Conservation (phyloP, 148 eudicot genomes). For the Camellia granthamiana region DNA sequence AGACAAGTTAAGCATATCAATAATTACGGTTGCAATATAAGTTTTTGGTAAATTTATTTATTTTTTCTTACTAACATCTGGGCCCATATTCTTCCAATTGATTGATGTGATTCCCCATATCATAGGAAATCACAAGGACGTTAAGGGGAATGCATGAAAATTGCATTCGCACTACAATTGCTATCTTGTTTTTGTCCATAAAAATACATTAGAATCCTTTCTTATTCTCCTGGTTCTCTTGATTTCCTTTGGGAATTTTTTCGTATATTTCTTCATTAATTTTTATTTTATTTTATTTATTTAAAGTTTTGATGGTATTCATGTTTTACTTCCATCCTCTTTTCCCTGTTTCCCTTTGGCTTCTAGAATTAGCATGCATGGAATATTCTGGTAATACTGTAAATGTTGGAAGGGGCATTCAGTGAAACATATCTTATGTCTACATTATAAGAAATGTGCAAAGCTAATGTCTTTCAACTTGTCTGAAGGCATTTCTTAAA, state of each 20-base stretch:
- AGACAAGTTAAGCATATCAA: neutral
- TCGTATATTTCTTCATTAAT: neutral
- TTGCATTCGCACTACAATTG: neutral
- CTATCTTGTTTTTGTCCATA: neutral
- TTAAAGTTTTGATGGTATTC: neutral
- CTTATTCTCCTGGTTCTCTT: neutral
- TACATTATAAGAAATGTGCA: neutral
- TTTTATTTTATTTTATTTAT: too few relatives aligned
- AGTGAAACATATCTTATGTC: neutral
- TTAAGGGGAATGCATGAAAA: neutral
- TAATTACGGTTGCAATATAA: neutral
- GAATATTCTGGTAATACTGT: neutral
- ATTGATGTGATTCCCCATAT: neutral
- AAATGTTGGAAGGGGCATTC: neutral
- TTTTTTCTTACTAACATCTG: neutral
- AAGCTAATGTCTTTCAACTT: neutral
- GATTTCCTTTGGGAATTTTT: neutral
- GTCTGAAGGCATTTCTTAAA: neutral
- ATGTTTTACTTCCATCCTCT: neutral
- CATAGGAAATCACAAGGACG: neutral
- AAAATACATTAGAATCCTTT: neutral
- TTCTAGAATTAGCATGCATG: neutral
- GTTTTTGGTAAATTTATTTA: neutral
- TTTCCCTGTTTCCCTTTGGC: neutral
- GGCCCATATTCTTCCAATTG: neutral